A percentile compares a stretch with the other conserved stretches of the same genome.
Evolutionary conservation across 768 basidiomycete species (phyloP).

Genomic region (Thelephora aurantiotincta): DNA sequence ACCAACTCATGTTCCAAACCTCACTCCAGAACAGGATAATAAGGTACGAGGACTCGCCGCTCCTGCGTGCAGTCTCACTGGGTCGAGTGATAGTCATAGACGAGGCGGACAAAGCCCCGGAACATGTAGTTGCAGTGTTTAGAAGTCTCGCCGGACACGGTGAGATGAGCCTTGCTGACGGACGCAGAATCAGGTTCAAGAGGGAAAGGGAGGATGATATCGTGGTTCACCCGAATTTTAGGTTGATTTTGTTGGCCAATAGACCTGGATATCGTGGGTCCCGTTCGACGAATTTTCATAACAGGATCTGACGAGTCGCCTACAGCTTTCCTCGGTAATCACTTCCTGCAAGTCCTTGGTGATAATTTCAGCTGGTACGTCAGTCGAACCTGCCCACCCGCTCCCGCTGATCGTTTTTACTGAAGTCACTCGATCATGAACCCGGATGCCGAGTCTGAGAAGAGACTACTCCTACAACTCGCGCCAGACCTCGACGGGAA

Average conservation of each 20-base stretch:
- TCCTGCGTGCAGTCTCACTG: slow-evolving; percentile 44
- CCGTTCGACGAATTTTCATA: neutral
- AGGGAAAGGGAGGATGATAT: slow-evolving; percentile 39
- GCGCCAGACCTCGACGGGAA: slow-evolving; percentile 46
- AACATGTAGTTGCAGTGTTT: slow-evolving; percentile 62
- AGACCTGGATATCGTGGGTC: slow-evolving; percentile 52
- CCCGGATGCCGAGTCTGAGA: slow-evolving; percentile 53
- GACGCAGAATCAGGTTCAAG: slow-evolving; percentile 35
- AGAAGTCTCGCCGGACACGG: slow-evolving; percentile 51
- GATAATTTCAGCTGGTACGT: slow-evolving; percentile 42
- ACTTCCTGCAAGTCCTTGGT: slow-evolving; percentile 58
- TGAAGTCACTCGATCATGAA: slow-evolving; percentile 46
- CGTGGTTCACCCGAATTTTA: slow-evolving; percentile 47
- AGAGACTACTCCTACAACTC: slow-evolving; percentile 41
- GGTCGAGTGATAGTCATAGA: slow-evolving; percentile 59
- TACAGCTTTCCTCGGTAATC: slow-evolving; percentile 56
- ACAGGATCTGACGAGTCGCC: neutral
- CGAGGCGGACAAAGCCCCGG: slow-evolving; percentile 62
- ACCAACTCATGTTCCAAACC: slow-evolving; percentile 57
- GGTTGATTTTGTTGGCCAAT: slow-evolving; percentile 51
- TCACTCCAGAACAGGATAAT: slow-evolving; percentile 42
- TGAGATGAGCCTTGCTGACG: slow-evolving; percentile 51
- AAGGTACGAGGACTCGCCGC: slow-evolving; percentile 49
- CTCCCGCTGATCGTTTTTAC: neutral
- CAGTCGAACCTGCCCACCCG: neutral